These are phyloP conservation scores for Bonia amplexicaulis DNA, from an alignment of 176 grass and related monocot species.

Conservation along the genomic window DNA sequence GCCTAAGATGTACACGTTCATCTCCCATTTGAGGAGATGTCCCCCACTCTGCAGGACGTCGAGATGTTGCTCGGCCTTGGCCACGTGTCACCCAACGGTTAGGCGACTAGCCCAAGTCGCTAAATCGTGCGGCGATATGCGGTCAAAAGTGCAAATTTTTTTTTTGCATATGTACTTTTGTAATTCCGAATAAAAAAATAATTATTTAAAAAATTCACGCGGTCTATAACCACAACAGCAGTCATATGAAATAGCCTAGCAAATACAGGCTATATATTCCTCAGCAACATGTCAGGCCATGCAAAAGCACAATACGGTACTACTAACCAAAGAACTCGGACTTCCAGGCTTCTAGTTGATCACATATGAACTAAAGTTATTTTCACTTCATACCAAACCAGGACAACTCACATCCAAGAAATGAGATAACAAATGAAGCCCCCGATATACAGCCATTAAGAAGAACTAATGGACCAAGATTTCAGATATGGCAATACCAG, in stretches of 20 bases:
- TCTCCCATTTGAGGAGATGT: no score
- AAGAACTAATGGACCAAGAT: neutral
- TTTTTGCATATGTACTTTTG: no score
- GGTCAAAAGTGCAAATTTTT: no score
- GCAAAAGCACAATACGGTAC: neutral
- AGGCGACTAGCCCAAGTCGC: no score
- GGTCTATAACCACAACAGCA: neutral
- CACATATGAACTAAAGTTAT: neutral
- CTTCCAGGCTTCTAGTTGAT: neutral
- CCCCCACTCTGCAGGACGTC: no score
- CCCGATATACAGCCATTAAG: neutral
- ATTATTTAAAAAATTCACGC: no score
- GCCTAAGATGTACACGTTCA: no score
- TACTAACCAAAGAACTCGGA: neutral
- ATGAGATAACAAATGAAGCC: neutral
- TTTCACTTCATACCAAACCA: neutral
- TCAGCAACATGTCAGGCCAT: neutral
- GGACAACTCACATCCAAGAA: neutral
- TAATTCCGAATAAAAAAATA: no score
- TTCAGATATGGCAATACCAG: neutral
- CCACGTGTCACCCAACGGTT: no score
- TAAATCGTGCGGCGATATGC: no score
- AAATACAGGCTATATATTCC: conserved; percentile 10
- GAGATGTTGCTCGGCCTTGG: no score
- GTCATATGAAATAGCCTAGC: neutral